Evolutionary conservation across 768 basidiomycete species (phyloP), one percentile per base, ranked within the genome.

Genomic region (Sporobolomyces pararoseus): DNA sequence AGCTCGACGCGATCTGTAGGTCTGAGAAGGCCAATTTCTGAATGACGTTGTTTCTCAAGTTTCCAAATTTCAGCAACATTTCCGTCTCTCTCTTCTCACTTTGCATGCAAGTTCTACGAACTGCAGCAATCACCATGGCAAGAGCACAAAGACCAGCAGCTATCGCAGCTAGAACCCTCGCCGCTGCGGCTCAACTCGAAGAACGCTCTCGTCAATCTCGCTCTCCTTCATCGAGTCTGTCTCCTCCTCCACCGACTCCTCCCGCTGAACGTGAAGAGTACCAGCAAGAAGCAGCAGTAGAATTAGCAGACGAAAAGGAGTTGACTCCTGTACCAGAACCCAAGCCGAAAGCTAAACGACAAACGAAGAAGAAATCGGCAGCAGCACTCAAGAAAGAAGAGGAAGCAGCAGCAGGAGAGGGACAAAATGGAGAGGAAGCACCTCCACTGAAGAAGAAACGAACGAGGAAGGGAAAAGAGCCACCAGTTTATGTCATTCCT

Each of bases 401-500:
- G 42, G 31, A n/a, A n/a, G n/a, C n/a, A n/a, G n/a, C n/a, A n/a
- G n/a, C n/a, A n/a, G n/a, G n/a, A n/a, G n/a, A n/a, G n/a, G n/a
- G 13, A 42, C 10, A 3, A 16, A 17, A 10, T 14, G 42, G 25
- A 5, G 44, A 47, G 35, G 32, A n/a, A 39, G 44, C 59, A 23
- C 59, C 58, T 60, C 19, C 42, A 14, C 57, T 44, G 27, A 65
- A 66, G 59, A 62, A 64, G 68, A 72, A 63, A 65, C 39, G 65
- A 39, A 46, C 62, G 32, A 39, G 67, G 34, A 75, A 75, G 63
- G 39, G 58, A 3, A 61, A 75, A 31, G 75, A 76, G 60, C 72
- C 72, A 1, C 37, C 73, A 0, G 65, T 75, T 4, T 74, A 77
- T 44, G 68, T 73, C 9, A 76, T 78, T n/a, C 76, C 77, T 1